Percentiles rank a stretch among this genome's conserved stretches.
Evolutionary conservation across 2,329 filamentous ascomycete genomes (phyloP).

Genomic region (Beauveria caledonica): DNA sequence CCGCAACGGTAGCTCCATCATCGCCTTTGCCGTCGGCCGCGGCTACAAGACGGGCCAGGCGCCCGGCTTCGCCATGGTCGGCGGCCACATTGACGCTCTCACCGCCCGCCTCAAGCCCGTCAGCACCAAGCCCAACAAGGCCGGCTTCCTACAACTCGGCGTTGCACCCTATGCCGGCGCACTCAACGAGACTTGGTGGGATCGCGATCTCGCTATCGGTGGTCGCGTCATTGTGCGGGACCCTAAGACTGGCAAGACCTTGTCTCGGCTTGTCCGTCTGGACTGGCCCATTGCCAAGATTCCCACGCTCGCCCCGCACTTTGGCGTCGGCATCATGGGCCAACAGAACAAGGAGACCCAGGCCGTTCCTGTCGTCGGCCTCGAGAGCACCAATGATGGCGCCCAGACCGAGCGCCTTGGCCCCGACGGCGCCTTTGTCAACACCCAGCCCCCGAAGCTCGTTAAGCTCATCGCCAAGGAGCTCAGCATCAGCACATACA

Average conservation of each 20-base stretch:
- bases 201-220: constrained; percentile 84
- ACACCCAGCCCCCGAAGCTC: constrained; percentile 76
- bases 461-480: constrained; percentile 74
- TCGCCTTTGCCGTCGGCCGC: constrained; percentile 76
- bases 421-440: constrained; percentile 62
- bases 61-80: constrained; percentile 71
- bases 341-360: constrained; percentile 79
- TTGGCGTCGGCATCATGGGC: constrained; percentile 66
- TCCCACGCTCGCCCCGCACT: constrained; percentile 88
- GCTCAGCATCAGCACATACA: constrained; percentile 63
- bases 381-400: constrained; percentile 60
- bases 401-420: constrained; percentile 39
- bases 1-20: constrained; percentile 76
- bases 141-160: constrained; percentile 81
- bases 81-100: constrained; percentile 86
- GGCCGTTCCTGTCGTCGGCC: constrained; percentile 85
- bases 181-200: constrained; percentile 91
- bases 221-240: constrained; percentile 82
- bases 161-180: constrained; percentile 89
- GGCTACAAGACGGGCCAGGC: constrained; percentile 71
- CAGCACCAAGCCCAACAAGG: constrained; percentile 72
- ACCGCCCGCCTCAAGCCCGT: constrained; percentile 89
- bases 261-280: constrained; percentile 76
- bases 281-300: constrained; percentile 92
- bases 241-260: constrained; percentile 62